Conservation (phyloP, 2,329 filamentous ascomycete species). For the Penicillium olsonii region DNA sequence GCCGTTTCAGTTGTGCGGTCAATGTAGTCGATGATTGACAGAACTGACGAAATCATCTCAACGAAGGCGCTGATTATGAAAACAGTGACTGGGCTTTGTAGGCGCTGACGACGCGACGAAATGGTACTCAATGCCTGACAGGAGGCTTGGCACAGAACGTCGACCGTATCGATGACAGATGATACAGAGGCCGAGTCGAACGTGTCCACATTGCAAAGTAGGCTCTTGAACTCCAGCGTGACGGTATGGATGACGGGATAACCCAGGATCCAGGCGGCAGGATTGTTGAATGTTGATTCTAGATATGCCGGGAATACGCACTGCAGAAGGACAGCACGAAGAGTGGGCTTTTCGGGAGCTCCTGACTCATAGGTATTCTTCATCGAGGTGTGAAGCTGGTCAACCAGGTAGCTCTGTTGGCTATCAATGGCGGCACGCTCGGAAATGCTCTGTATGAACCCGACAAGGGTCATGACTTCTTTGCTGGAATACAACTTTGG, state of each 20-base stretch:
- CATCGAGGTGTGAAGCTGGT: constrained; percentile 56
- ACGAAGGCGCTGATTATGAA: constrained; percentile 43
- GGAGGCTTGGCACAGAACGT: constrained; percentile 41
- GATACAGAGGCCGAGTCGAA: constrained; percentile 41
- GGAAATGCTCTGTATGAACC: constrained; percentile 61
- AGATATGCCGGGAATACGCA: constrained; percentile 61
- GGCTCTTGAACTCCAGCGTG: constrained; percentile 42
- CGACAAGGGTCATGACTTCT: constrained; percentile 55
- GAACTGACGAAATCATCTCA: constrained; percentile 41
- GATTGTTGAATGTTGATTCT: constrained; percentile 47
- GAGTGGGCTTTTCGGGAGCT: constrained; percentile 41
- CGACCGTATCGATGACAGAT: constrained; percentile 39
- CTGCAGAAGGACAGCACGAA: constrained; percentile 55
- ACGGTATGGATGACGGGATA: constrained; percentile 55
- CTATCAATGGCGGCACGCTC: constrained; percentile 60
- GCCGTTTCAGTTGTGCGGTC: constrained; percentile 34
- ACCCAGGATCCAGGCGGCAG: constrained; percentile 54
- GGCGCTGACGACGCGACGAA: constrained; percentile 32
- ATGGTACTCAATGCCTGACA: constrained; percentile 40
- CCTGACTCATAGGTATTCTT: constrained; percentile 46
- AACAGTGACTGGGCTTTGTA: constrained; percentile 44
- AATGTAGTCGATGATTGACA: constrained; percentile 52
- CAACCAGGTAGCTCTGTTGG: constrained; percentile 58
- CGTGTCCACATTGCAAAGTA: constrained; percentile 50
- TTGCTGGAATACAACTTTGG: constrained; percentile 53